Percentiles rank a stretch among this genome's conserved stretches.
Conservation (phyloP, 305 asterid species). For the Fraxinus paxiana region DNA sequence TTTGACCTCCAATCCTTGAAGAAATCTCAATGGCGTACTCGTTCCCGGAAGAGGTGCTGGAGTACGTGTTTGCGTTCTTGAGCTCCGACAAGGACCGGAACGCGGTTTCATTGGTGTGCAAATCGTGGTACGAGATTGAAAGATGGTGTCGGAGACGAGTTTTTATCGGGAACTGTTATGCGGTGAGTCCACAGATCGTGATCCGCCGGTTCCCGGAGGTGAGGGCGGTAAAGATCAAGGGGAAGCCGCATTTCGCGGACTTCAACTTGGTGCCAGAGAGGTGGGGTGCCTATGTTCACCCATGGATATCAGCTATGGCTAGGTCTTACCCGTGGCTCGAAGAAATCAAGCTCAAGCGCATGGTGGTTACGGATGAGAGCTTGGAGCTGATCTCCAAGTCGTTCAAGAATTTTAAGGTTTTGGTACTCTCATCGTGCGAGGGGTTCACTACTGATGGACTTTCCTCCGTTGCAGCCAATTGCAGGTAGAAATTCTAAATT, state of each 20-base stretch:
- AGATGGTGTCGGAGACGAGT: constrained; percentile 82
- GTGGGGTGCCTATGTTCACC: constrained; percentile 78
- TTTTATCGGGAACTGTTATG: constrained; percentile 85
- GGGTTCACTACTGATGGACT: constrained; percentile 91
- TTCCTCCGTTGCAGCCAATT: constrained; percentile 84
- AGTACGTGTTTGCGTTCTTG: constrained; percentile 78
- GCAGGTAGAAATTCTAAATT: constrained; percentile 52
- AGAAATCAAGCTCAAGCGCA: constrained; percentile 87
- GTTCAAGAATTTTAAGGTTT: constrained; percentile 65
- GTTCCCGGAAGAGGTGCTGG: constrained; percentile 88
- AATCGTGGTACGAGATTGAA: constrained; percentile 94
- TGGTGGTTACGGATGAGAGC: constrained; percentile 83
- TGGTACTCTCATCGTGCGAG: constrained; percentile 78
- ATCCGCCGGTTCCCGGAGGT: constrained; percentile 84
- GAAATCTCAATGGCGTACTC: constrained; percentile 60
- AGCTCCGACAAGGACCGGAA: constrained; percentile 67
- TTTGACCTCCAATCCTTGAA: constrained; percentile 21
- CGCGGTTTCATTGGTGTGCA: constrained; percentile 80
- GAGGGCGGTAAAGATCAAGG: constrained; percentile 74
- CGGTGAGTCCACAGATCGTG: constrained; percentile 72
- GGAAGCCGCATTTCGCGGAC: constrained; percentile 98
- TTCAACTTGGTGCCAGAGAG: constrained; percentile 93
- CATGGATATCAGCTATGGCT: constrained; percentile 79
- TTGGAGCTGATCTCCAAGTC: constrained; percentile 79
- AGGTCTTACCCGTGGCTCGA: constrained; percentile 75